Evolutionary conservation across 768 basidiomycete species (phyloP), one percentile per base, ranked within the genome.

Genomic region (Xerocomus brunneocitrinus): DNA sequence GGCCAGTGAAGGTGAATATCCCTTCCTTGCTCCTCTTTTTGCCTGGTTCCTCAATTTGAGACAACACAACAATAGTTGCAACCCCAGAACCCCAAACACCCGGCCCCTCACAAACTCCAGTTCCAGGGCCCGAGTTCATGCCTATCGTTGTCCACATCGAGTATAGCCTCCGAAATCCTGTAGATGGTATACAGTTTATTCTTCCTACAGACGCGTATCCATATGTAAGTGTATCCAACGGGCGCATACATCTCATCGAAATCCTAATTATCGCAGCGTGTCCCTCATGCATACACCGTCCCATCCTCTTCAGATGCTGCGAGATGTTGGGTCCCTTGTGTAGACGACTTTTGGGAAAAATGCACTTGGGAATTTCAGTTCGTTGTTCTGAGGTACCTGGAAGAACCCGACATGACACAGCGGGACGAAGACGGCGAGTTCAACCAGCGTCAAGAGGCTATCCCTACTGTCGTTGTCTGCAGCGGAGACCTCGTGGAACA

Each of bases 301-400:
- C 86, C 93, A 1, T 88, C 90, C 0, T 87, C 86, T 8, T 85
- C 93, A 6, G 91, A 95, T 65, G 80, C 91, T 16, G 94, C 95
- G n/a, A 79, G 97, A 63, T 94, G 91, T 62, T 99, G 97, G 97
- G 86, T 98, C n/a, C 97, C 97, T 13, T 99, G 97, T 63, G 71
- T 98, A 19, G 97, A 99, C 69, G 90, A 83, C 61, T 71, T 93
- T 22, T 95, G 93, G 91, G 95, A 97, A 70, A 87, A 91, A 62
- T 97, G 91, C 61, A 95, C 95, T 7, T 99, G 97, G 97, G 97
- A 99, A 64, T 88, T 98, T 53, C 92, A 98, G 69, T 91, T 97
- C 68, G 83, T 97, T 47, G 95, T 97, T 32, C 94, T 95, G 47
- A 78, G 86, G 58, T 86, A 83, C 63, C 73, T 91, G 13, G 86